These are phyloP conservation scores for Sugiyamaella neomexicana DNA, from an alignment of 1,139 yeast species.

Conservation along the genomic window DNA sequence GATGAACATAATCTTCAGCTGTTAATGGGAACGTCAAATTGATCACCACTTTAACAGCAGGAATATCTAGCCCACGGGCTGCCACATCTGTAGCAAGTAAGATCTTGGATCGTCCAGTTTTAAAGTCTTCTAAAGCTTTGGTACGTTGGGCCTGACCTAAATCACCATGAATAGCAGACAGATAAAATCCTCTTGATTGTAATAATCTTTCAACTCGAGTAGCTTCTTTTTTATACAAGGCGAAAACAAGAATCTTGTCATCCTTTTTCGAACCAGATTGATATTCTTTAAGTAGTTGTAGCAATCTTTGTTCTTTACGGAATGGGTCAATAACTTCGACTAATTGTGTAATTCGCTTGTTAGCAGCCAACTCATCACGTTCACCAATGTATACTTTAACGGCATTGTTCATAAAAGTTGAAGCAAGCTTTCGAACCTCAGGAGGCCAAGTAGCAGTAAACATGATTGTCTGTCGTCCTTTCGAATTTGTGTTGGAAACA, in stretches of 20 bases:
- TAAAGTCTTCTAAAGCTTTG: constrained; percentile 79
- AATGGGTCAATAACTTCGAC: constrained; percentile 91
- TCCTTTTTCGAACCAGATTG: constrained; percentile 60
- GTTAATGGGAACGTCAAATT: constrained; percentile 97
- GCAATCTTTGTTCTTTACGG: constrained; percentile 73
- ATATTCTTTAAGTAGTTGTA: constrained; percentile 72
- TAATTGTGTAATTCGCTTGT: constrained; percentile 86
- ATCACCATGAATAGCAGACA: constrained; percentile 96
- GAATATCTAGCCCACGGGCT: constrained; percentile 97
- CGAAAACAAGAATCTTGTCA: constrained; percentile 87
- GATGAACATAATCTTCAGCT: constrained; percentile 95
- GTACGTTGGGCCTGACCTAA: constrained; percentile 91
- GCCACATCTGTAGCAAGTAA: constrained; percentile 98
- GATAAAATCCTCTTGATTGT: constrained; percentile 68
- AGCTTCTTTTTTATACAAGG: constrained; percentile 95
- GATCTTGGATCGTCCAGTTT: constrained; percentile 71
- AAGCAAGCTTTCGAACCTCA: constrained; percentile 90
- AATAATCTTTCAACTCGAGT: constrained; percentile 80
- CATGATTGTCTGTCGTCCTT: constrained; percentile 76
- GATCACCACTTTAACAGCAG: constrained; percentile 93
- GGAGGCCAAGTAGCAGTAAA: constrained; percentile 89
- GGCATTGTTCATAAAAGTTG: constrained; percentile 76
- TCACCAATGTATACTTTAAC: constrained; percentile 92
- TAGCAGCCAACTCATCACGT: constrained; percentile 90
- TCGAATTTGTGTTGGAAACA: constrained; percentile 52